These are phyloP conservation scores for Lasiosphaeria miniovina DNA, from an alignment of 495 filamentous ascomycete genomes.

Conservation along the genomic window DNA sequence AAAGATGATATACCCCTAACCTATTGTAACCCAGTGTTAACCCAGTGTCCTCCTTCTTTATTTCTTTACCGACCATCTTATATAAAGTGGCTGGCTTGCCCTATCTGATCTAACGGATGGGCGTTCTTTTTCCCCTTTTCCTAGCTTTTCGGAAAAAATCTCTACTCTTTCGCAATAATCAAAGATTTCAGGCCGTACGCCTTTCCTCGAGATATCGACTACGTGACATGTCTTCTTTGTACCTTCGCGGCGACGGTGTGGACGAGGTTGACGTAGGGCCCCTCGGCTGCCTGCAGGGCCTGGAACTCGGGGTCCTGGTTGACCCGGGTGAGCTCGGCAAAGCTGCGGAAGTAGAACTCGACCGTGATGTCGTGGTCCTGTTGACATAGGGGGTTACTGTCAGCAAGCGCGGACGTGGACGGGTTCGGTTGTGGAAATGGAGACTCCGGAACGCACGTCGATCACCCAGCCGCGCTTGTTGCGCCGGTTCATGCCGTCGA, in stretches of 20 bases:
- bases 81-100: too few species aligned
- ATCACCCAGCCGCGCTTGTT: conserved; percentile 4
- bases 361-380: conserved; percentile 1
- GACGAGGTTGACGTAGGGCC: neutral
- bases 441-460: neutral
- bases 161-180: too few species aligned
- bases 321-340: conserved; percentile 5
- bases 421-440: neutral
- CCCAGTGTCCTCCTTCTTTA: too few species aligned
- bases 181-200: too few species aligned
- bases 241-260: neutral
- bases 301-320: conserved; percentile 5
- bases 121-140: too few species aligned
- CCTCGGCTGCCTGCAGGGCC: conserved; percentile 1
- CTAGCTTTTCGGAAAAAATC: too few species aligned
- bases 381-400: neutral
- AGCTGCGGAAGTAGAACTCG: conserved; percentile 6
- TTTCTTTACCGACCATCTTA: too few species aligned
- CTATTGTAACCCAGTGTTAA: too few species aligned
- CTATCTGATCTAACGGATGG: too few species aligned
- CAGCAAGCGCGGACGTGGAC: neutral
- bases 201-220: too few species aligned
- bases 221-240: too few species aligned
- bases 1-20: too few species aligned
- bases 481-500: conserved; percentile 3